Percentiles rank a stretch among this genome's conserved stretches.
These are phyloP conservation scores for Hylodesmum podocarpum DNA, from an alignment of 306 rosid genomes.

Conservation along the genomic window DNA sequence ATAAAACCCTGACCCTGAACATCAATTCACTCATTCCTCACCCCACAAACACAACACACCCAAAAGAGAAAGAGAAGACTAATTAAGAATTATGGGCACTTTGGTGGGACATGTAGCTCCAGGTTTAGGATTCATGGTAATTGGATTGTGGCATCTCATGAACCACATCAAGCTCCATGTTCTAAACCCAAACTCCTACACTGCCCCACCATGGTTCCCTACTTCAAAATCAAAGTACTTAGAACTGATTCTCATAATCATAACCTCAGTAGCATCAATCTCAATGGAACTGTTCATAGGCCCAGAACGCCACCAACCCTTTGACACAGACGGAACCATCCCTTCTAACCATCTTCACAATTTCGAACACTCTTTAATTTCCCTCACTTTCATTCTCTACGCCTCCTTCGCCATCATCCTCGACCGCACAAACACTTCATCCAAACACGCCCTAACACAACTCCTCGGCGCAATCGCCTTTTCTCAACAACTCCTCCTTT, in stretches of 20 bases:
- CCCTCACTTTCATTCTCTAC: conserved; percentile 56
- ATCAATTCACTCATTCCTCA: too few relatives aligned
- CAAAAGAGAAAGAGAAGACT: too few relatives aligned
- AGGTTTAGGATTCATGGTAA: conserved; percentile 68
- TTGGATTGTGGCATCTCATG: conserved; percentile 87
- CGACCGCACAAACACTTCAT: conserved; percentile 31
- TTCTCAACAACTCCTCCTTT: conserved; percentile 68
- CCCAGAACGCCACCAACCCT: conserved; percentile 66
- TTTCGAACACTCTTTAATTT: conserved; percentile 79
- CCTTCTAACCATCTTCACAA: conserved; percentile 87
- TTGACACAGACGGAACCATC: conserved; percentile 69
- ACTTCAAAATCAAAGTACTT: conserved; percentile 46
- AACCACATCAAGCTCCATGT: conserved; percentile 73
- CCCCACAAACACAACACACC: too few relatives aligned
- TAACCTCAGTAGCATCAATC: conserved; percentile 40
- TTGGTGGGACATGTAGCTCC: conserved; percentile 80
- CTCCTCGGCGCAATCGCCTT: conserved; percentile 63
- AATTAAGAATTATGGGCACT: conserved; percentile 59
- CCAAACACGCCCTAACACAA: conserved; percentile 44
- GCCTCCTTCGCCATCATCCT: conserved; percentile 53
- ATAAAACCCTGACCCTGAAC: too few relatives aligned
- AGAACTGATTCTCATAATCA: conserved; percentile 66
- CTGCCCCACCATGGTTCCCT: conserved; percentile 71
- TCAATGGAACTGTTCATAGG: conserved; percentile 85
- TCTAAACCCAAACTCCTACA: conserved; percentile 39